Evolutionary conservation across 148 eudicot genomes (phyloP).

Genomic region (Fagopyrum esculentum): DNA sequence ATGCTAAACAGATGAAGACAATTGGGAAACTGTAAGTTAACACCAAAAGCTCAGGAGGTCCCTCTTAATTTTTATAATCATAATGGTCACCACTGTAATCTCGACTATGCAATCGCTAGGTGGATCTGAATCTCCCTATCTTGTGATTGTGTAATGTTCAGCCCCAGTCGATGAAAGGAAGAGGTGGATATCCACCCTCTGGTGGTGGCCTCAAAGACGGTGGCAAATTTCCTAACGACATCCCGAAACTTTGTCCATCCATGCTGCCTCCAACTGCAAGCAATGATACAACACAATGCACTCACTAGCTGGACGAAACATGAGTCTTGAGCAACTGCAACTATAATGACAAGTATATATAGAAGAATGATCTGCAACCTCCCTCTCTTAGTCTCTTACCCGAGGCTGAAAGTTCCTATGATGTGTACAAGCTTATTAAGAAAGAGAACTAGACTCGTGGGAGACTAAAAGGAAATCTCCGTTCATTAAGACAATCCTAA

Average conservation of each 20-base stretch:
- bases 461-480: too few species aligned
- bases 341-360: background rate
- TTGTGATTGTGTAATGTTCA: constrained; percentile 13
- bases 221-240: constrained; percentile 67
- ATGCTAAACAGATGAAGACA: too few species aligned
- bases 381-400: background rate
- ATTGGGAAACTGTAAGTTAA: too few species aligned
- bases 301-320: background rate
- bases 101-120: too few species aligned
- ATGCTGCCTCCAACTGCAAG: constrained; percentile 35
- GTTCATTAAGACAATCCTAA: too few species aligned
- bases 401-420: background rate
- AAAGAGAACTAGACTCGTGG: too few species aligned
- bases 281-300: background rate
- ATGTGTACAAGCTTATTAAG: background rate
- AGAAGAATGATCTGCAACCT: background rate
- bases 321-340: background rate
- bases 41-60: too few species aligned
- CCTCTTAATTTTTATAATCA: too few species aligned
- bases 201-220: constrained; percentile 90
- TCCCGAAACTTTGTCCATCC: constrained; percentile 46
- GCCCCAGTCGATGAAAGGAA: constrained; percentile 88
- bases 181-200: constrained; percentile 72
- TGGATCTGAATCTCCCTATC: too few species aligned
- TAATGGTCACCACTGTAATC: too few species aligned